Conservation (phyloP, 2,329 filamentous ascomycete genomes). For the Juglanconis sp. region DNA sequence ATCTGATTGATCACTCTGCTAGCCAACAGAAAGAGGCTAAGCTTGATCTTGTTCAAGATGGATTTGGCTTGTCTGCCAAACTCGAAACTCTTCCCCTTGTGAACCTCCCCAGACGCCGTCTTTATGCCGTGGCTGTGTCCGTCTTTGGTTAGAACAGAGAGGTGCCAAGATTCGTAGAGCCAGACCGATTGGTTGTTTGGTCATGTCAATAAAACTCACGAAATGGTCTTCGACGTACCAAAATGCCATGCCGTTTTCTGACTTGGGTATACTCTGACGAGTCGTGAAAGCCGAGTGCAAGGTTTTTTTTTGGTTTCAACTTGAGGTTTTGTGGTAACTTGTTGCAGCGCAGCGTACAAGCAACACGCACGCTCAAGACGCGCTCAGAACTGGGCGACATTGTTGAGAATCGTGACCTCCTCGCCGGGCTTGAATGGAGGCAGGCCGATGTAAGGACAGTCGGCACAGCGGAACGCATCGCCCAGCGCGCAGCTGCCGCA, state of each 20-base stretch:
- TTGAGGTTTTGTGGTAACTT: neutral
- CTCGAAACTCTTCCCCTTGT: too few species aligned
- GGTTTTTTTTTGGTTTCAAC: neutral
- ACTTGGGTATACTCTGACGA: neutral
- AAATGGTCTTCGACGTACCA: neutral
- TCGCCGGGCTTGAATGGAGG: slow-evolving; percentile 97
- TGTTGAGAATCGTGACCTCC: slow-evolving; percentile 84
- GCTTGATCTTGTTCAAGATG: neutral
- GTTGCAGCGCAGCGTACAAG: neutral
- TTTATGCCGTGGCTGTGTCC: neutral
- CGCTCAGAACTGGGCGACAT: slow-evolving; percentile 73
- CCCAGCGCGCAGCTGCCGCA: slow-evolving; percentile 93
- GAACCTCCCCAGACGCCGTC: neutral
- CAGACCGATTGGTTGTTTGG: neutral
- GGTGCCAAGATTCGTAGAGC: neutral
- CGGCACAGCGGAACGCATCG: slow-evolving; percentile 78
- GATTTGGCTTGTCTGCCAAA: neutral
- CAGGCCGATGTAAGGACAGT: slow-evolving; percentile 61
- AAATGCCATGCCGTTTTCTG: neutral
- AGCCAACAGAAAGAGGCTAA: neutral
- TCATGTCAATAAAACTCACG: neutral
- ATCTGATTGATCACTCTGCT: neutral
- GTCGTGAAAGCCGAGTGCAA: neutral
- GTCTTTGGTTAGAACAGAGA: neutral
- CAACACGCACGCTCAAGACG: neutral